Base-by-base conservation (phyloP, 2,329 filamentous ascomycete species). In the Pseudogymnoascus sp. region DNA sequence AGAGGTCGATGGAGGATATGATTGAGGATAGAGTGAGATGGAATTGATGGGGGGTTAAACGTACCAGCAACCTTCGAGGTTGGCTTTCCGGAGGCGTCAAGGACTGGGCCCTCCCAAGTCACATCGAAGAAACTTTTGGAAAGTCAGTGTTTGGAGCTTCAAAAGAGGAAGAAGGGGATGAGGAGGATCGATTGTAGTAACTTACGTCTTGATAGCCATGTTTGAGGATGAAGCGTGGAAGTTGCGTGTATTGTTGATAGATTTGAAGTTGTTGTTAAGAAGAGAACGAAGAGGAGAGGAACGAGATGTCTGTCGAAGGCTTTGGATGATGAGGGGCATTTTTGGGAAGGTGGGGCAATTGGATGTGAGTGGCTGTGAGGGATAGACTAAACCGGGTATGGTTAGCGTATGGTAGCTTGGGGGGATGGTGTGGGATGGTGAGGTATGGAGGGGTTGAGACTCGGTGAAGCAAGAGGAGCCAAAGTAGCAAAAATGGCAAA, bases 191-290 rank as follows among this genome's bases (percentile, higher is more conserved):
- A 60, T 62, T 66, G 61, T 51, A 62, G 62, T 13, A 1, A 83
- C 86, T 81, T 82, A 91, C 80, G 86, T 86, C 77, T 88, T 86
- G 77, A 85, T 79, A 75, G 82, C 80, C 92, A 96, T 96, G 78
- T 83, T 87, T 82, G 84, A 80, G 74, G 88, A 79, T 77, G 90
- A 82, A 74, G 85, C 81, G 76, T 83, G 80, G 75, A 88, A 88
- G 70, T 78, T 77, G 76, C 83, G 78, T 65, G 67, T 54, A 65
- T 65, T 63, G 68, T 69, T 66, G 73, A 75, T 74, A 71, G 72
- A 73, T 68, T 73, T 73, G 74, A 73, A 73, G 71, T 75, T 71
- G 72, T 72, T 70, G 62, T 71, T 75, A 72, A 70, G 71, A 63
- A 70, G 71, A 68, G 69, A 72, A 74, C 69, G 69, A 72, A 71